These are phyloP conservation scores for Scleromitrula shiraiana DNA, from an alignment of 2,329 filamentous ascomycete genomes.

Conservation along the genomic window DNA sequence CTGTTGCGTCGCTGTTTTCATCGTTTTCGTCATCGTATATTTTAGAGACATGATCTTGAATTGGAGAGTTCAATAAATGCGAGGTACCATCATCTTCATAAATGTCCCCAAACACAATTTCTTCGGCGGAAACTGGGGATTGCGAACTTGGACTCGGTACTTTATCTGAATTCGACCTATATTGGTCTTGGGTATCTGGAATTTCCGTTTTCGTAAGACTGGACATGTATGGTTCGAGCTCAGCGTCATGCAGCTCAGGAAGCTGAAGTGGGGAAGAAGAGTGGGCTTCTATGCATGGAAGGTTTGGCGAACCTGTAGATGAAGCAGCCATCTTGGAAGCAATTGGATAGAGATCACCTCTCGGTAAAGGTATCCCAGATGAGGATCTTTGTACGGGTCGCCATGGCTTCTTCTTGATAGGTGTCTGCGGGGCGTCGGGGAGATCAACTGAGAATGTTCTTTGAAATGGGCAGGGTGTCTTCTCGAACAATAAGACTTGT, in stretches of 20 bases:
- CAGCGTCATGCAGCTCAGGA: not conserved
- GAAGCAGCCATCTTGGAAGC: conserved; percentile 7
- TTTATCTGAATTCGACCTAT: not conserved
- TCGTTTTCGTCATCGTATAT: conserved; percentile 18
- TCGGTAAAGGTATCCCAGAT: conserved; percentile 10
- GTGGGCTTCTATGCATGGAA: conserved; percentile 1
- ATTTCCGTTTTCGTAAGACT: conserved; percentile 1
- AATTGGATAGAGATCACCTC: conserved; percentile 7
- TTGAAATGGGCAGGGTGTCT: conserved; percentile 79
- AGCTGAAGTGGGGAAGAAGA: conserved; percentile 6
- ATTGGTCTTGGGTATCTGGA: not conserved
- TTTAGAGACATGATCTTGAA: not conserved
- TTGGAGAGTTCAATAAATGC: not conserved
- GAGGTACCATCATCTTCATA: not conserved
- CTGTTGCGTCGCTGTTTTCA: conserved; percentile 22
- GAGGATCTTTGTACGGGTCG: conserved; percentile 38
- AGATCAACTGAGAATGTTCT: conserved; percentile 67
- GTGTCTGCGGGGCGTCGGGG: conserved; percentile 58
- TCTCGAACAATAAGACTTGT: conserved; percentile 75
- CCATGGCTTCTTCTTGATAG: conserved; percentile 61
- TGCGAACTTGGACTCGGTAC: not conserved
- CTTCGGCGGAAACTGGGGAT: not conserved
- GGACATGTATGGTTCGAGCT: not conserved
- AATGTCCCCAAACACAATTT: not conserved
- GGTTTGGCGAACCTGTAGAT: not conserved